Evolutionary conservation across 768 basidiomycete species (phyloP).

Genomic region (Porpolomopsis calyptriformis): DNA sequence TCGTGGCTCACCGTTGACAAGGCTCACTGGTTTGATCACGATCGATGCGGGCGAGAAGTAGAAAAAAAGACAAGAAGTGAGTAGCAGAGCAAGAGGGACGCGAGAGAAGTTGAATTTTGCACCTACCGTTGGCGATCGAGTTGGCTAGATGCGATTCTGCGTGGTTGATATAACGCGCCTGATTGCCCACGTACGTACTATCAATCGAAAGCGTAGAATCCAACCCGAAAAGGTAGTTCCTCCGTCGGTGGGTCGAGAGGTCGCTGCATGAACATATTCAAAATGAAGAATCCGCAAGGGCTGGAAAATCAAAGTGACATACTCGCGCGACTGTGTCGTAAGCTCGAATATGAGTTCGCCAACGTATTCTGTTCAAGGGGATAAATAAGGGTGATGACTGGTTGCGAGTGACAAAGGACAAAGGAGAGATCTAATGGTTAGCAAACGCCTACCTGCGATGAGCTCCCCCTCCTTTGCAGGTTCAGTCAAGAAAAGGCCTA

Average conservation of each 20-base stretch:
- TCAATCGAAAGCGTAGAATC: slow-evolving; percentile 42
- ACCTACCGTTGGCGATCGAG: slow-evolving; percentile 34
- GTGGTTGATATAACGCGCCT: slow-evolving; percentile 64
- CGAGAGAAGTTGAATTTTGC: not conserved
- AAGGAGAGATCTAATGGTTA: not conserved
- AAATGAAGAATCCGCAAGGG: not conserved
- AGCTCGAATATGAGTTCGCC: slow-evolving; percentile 49
- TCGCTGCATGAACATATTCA: slow-evolving; percentile 20
- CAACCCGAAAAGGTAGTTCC: slow-evolving; percentile 55
- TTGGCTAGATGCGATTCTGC: slow-evolving; percentile 26
- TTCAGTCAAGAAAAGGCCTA: slow-evolving; percentile 45
- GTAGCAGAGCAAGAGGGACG: slow-evolving; percentile 1
- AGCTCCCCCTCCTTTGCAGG: slow-evolving; percentile 34
- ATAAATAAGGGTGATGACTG: no score
- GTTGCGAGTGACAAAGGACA: no score
- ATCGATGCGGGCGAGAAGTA: no score
- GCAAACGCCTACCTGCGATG: slow-evolving; percentile 30
- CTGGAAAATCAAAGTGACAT: slow-evolving; percentile 13
- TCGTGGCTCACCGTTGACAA: slow-evolving; percentile 58
- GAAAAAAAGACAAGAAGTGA: not conserved
- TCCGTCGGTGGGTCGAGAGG: slow-evolving; percentile 34
- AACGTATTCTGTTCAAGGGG: slow-evolving; percentile 53
- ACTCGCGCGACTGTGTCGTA: slow-evolving; percentile 45
- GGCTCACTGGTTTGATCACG: slow-evolving; percentile 26
- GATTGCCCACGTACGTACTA: slow-evolving; percentile 44